Evolutionary conservation across 2,329 filamentous ascomycete genomes (phyloP), one percentile per base, ranked within the genome.

Genomic region (Lachnellula willkommii): DNA sequence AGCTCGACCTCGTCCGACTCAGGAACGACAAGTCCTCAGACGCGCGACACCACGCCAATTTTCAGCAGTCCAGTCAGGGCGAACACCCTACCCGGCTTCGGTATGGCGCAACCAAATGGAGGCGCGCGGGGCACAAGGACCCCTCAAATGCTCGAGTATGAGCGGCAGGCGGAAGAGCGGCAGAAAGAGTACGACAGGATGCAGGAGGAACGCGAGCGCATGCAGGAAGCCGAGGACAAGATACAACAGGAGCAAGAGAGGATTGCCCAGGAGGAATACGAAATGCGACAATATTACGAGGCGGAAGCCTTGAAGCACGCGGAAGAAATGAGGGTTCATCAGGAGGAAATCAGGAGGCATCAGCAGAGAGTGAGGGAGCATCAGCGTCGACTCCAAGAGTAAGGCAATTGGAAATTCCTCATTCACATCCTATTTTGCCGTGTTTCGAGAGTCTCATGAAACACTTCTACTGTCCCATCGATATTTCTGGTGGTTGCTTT

Each of bases 211-310:
- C 50, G 64, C 26, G 58, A 63, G 3, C 58, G 63, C 7, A 69
- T 69, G 66, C 24, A 58, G 2, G 63, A 62, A 4, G 63, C 60
- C 12, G 53, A 63, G 51, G 40, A 50, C 0, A 60, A 59, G 42
- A 67, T 69, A 32, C 50, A 55, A 20, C 47, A 52, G 17, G 67
- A 69, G 49, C 57, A 61, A 28, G 65, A 68, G 24, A 26, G 67
- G 22, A 68, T 69, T 40, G 65, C 66, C 3, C 66, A 68, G 46
- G 67, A 69, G 47, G 64, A 69, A 43, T 67, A 69, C 51, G 67
- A 69, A 46, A 69, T 69, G 65, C 56, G 60, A 20, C 66, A 68
- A 47, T 69, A 68, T 42, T 69, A 69, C 37, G 66, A 68, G 48
- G 65, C 65, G 2, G 67, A 69, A 49, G 65, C 65, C 9, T 53